phyloP scores from a whole-genome alignment of 139 green algal species.

The Zygnema cylindricum region DNA sequence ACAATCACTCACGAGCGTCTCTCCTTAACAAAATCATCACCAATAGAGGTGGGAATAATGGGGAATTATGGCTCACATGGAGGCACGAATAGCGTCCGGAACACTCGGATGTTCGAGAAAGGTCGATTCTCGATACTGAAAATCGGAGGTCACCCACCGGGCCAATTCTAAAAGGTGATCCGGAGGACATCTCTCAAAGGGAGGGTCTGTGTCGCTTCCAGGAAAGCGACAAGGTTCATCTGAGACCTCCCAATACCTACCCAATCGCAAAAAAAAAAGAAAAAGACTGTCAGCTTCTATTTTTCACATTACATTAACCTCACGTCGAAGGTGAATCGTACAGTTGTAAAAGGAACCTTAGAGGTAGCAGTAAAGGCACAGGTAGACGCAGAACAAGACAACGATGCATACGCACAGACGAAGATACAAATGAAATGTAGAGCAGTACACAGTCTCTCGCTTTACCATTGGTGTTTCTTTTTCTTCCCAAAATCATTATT shows the following conservation, averaged over 20 bases:
- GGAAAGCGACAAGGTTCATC: conserved; percentile 4
- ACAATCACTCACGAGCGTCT: background rate
- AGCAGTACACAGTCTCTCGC: background rate
- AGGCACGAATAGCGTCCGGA: background rate
- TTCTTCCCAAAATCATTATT: no score
- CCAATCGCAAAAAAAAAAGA: background rate
- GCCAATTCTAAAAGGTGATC: conserved; percentile 17
- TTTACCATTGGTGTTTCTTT: no score
- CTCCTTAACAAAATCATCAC: no score
- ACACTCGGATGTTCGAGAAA: conserved; percentile 27
- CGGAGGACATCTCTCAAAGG: background rate
- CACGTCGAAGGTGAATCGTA: no score
- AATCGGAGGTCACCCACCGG: background rate
- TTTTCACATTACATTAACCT: background rate
- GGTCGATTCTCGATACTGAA: background rate
- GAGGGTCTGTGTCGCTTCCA: conserved; percentile 25
- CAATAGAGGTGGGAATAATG: no score
- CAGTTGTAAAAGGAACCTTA: no score
- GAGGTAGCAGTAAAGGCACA: no score
- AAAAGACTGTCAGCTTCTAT: background rate
- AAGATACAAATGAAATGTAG: background rate
- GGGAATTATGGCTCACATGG: conserved; percentile 30
- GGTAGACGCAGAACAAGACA: no score
- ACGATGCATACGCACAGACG: no score
- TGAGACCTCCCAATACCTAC: conserved; percentile 16